Percentiles rank a stretch among this genome's conserved stretches.
phyloP scores from a whole-genome alignment of 2,329 filamentous ascomycete species.

The Dendryphion nanum region DNA sequence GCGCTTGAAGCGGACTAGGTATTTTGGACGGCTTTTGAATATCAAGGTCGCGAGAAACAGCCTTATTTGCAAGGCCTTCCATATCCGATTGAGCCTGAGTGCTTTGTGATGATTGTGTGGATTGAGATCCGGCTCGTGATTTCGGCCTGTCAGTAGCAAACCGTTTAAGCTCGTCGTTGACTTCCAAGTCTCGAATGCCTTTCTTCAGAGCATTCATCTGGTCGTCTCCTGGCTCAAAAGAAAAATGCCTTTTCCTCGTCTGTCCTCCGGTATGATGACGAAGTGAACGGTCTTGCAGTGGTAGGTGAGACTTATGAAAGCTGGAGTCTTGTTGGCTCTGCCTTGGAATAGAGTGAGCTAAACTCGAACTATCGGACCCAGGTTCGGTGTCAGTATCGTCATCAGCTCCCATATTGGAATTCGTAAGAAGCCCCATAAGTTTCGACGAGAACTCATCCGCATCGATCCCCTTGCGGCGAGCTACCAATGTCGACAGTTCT shows the following conservation, averaged over 20 bases:
- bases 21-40: constrained; percentile 38
- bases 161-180: constrained; percentile 8
- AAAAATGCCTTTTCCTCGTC: constrained; percentile 45
- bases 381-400: no score
- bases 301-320: no score
- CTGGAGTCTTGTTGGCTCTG: no score
- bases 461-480: constrained; percentile 35
- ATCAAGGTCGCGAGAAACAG: no score
- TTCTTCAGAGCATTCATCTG: constrained; percentile 15
- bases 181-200: not conserved
- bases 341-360: no score
- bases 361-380: no score
- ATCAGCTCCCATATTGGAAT: constrained; percentile 12
- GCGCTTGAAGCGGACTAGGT: constrained; percentile 41
- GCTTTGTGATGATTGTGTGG: constrained; percentile 6
- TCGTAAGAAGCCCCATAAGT: constrained; percentile 28
- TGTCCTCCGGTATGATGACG: no score
- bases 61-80: no score
- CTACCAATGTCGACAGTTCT: constrained; percentile 34
- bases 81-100: no score
- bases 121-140: constrained; percentile 7
- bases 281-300: no score
- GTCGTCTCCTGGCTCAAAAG: constrained; percentile 46
- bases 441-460: constrained; percentile 28
- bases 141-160: constrained; percentile 6